phyloP scores from a whole-genome alignment of 164 flowering plant species.

The Berberis vulgaris region DNA sequence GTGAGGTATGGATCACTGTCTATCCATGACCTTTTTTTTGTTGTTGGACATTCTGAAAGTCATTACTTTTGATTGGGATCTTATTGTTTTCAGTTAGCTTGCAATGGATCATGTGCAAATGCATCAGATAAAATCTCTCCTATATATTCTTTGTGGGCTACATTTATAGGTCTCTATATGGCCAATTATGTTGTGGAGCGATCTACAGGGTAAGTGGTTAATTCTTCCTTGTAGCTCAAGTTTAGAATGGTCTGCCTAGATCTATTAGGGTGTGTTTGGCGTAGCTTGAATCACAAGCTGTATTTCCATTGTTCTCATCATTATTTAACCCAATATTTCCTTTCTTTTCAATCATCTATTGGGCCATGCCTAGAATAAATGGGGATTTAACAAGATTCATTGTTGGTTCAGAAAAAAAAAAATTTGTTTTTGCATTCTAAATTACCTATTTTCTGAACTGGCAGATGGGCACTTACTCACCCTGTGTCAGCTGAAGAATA shows the following conservation, averaged over 20 bases:
- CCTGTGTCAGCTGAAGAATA: slow-evolving; percentile 66
- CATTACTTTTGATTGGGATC: background rate
- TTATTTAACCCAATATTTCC: too few relatives aligned
- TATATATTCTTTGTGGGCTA: slow-evolving; percentile 96
- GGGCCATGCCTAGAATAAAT: too few relatives aligned
- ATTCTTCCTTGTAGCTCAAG: background rate
- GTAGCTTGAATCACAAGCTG: background rate
- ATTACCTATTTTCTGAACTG: slow-evolving; percentile 10
- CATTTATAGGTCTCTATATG: slow-evolving; percentile 95
- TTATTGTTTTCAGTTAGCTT: slow-evolving; percentile 42
- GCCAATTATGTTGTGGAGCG: slow-evolving; percentile 97
- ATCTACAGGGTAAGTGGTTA: slow-evolving; percentile 66
- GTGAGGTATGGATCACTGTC: slow-evolving; percentile 47
- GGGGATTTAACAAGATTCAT: too few relatives aligned
- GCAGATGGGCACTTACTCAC: slow-evolving; percentile 97
- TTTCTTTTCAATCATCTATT: too few relatives aligned
- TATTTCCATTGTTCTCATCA: background rate
- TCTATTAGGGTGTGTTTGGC: background rate
- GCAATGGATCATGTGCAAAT: slow-evolving; percentile 65
- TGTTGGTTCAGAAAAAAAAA: too few relatives aligned
- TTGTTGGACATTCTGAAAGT: background rate
- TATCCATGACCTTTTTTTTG: background rate
- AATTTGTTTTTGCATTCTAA: background rate
- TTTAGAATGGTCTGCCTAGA: background rate
- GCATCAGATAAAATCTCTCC: slow-evolving; percentile 91